Base-by-base conservation (phyloP, 495 filamentous ascomycete species). In the Lentithecium fluviatile region DNA sequence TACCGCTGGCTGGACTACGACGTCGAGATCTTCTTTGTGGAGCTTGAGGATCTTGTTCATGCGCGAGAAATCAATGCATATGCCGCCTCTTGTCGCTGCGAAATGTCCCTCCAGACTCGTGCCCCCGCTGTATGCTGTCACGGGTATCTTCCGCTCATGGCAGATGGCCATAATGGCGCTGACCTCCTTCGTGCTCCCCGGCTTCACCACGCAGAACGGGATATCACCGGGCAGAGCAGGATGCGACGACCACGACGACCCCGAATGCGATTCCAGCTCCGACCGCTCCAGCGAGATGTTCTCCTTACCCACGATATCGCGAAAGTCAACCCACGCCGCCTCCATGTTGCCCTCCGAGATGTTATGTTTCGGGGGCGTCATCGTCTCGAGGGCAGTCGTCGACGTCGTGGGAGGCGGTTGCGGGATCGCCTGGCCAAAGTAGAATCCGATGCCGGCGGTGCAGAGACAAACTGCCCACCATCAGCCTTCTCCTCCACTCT, bases 261-360 rank as follows among this genome's bases (percentile, higher is more conserved):
- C 88, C 0, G 92, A 79, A 71, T 97, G 94, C 11, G 78, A 76
- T 10, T 80, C 74, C 38, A 92, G 73, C 58, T 96, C 88, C 11
- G 74, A 77, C 7, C 79, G 77, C 40, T 82, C 62, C 0, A 93
- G 96, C 45, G 87, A 91, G 36, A 98, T 88, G 72, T 97, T 85
- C 26, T 91, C 88, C 57, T 82, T 77, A 50, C 95, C 94, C 8
- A 97, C 81, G 19, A 98, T 87, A 25, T 82, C 80, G 40, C 86
- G 84, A 69, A 97, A 92, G 72, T 98, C 94, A 5, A 87, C 78
- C 94, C 95, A 98, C 2, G 93, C 90, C 8, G 95, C 90, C 76
- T 97, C 87, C 38, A 97, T 82, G 67, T 92, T 94, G 17, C 83
- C 78, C 50, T 80, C 82, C 29, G 84, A 81, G 47, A 84, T 80